Conservation (phyloP, 768 basidiomycete genomes). For the Leccinellum rugosiceps region DNA sequence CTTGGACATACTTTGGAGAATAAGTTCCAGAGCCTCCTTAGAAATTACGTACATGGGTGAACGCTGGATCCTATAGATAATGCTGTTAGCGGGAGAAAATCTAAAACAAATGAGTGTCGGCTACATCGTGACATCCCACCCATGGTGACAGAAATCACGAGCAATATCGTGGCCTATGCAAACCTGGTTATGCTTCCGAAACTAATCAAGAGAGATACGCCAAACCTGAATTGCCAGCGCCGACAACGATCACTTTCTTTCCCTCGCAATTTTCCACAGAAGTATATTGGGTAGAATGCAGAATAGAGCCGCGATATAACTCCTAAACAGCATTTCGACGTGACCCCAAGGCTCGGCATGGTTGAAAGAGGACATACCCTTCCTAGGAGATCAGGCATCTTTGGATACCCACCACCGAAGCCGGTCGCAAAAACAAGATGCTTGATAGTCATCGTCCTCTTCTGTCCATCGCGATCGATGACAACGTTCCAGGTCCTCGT, state of each 20-base stretch:
- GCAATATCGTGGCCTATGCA: constrained; percentile 37
- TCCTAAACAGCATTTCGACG: constrained; percentile 29
- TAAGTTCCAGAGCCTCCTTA: neutral
- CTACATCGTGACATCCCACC: constrained; percentile 30
- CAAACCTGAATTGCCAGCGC: too few relatives aligned
- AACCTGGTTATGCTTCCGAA: neutral
- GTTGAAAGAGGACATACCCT: constrained; percentile 27
- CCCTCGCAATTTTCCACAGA: constrained; percentile 45
- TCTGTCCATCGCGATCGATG: constrained; percentile 30
- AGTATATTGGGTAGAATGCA: constrained; percentile 53
- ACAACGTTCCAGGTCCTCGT: constrained; percentile 42
- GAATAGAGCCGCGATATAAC: constrained; percentile 46
- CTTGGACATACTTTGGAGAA: constrained; percentile 12
- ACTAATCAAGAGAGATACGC: neutral
- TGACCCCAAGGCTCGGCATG: neutral
- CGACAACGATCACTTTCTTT: constrained; percentile 67
- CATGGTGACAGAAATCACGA: constrained; percentile 29
- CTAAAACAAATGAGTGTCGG: constrained; percentile 9
- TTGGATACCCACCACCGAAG: constrained; percentile 43
- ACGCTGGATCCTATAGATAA: constrained; percentile 23
- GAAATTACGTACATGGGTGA: too few relatives aligned
- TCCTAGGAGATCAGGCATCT: constrained; percentile 44
- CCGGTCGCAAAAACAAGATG: constrained; percentile 60
- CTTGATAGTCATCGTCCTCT: constrained; percentile 37
- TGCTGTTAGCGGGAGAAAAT: constrained; percentile 25